Evolutionary conservation across 768 basidiomycete genomes (phyloP), one percentile per base, ranked within the genome.

Genomic region (Leccinellum albellum): DNA sequence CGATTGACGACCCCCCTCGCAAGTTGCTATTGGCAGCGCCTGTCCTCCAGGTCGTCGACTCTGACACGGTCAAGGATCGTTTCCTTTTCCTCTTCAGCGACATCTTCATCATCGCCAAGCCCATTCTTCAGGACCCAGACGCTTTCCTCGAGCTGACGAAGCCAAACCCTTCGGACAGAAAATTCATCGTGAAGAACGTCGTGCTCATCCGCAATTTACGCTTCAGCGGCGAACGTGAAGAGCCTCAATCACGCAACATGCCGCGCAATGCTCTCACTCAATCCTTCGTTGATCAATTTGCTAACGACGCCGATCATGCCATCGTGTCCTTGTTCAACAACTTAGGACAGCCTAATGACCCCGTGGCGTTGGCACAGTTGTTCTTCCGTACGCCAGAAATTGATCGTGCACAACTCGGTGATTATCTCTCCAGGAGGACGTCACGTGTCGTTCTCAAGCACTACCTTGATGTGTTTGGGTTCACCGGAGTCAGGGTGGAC

Each of bases 51-150:
- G 93, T 98, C 14, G 93, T 93, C 63, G 94, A 97, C 73, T 80
- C 86, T 42, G 89, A 96, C 72, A 94, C 91, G 1, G 89, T 94
- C 71, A 98, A 98, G 72, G 94, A 98, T 67, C 87, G 97, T 12
- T 92, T 93, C 75, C 82, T 98, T 10, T 95, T 98, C 77, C 81
- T 98, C n/a, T 99, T 99, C 81, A 93, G 78, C 71, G 97, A 99
- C 70, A 82, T 98, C 53, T 83, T 98, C 54, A 82, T 98, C 71
- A 84, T 98, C 62, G 88, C 95, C 40, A 98, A 98, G 71, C 94
- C 94, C 13, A 79, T 94, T 57, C 76, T 85, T 53, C 81, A 83
- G 35, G 86, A 89, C 45, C 80, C 83, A 50, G 88, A 90, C 60
- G 75, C 76, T 33, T 76, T 85, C 32, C 72, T 84, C 48, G 87